Evolutionary conservation across 208 protist species (phyloP).

Genomic region (Histomonas meleagridis): DNA sequence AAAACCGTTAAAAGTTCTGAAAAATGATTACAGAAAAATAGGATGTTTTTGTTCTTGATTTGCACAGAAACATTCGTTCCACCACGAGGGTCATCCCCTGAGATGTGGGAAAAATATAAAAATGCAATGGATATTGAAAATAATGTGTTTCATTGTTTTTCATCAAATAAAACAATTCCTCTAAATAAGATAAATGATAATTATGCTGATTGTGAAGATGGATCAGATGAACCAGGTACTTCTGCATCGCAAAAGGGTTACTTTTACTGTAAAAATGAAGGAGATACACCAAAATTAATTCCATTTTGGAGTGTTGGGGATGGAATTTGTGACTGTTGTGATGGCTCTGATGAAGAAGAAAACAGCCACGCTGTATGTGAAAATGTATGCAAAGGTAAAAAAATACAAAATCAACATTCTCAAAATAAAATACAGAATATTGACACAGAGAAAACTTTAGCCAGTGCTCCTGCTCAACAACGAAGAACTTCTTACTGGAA

Average conservation of each 20-base stretch:
- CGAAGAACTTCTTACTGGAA: too few species aligned
- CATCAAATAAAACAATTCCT: neutral
- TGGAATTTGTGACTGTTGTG: neutral
- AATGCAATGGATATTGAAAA: neutral
- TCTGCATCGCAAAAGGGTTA: neutral
- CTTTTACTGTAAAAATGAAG: conserved; percentile 18
- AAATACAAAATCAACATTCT: too few species aligned
- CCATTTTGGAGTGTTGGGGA: neutral
- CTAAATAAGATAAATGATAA: conserved; percentile 6
- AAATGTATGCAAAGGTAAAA: too few species aligned
- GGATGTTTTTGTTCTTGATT: too few species aligned
- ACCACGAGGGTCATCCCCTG: neutral
- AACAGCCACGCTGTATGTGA: too few species aligned
- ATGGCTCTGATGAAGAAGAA: conserved; percentile 7
- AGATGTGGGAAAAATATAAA: neutral
- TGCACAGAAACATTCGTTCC: too few species aligned
- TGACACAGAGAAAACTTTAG: too few species aligned
- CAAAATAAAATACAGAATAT: too few species aligned
- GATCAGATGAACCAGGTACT: conserved; percentile 30
- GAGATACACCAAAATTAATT: neutral
- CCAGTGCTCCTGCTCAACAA: too few species aligned
- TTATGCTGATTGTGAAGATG: neutral
- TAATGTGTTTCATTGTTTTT: neutral
- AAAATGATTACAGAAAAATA: too few species aligned
- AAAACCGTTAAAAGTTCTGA: too few species aligned